A percentile compares a stretch with the other conserved stretches of the same genome.
Conservation (phyloP, 2,329 filamentous ascomycete species). For the Penicillium sp. region DNA sequence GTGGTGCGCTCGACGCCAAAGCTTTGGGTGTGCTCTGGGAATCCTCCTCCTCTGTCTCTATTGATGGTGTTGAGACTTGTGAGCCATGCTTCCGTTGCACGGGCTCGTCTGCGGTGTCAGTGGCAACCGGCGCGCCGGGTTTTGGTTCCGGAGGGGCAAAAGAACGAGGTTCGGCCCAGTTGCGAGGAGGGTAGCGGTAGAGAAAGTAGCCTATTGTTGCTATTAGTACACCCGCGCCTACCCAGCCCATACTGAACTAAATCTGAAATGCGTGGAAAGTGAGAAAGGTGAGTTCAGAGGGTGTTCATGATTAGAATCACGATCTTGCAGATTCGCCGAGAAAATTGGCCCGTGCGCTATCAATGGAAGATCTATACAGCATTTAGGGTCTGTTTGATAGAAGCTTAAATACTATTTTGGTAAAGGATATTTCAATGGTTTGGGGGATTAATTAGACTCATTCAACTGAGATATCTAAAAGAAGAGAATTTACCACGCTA, state of each 20-base stretch:
- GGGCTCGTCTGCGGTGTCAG: slow-evolving; percentile 14
- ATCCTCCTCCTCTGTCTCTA: slow-evolving; percentile 23
- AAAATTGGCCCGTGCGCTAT: slow-evolving; percentile 20
- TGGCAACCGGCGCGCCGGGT: slow-evolving; percentile 14
- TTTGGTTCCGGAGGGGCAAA: slow-evolving; percentile 19
- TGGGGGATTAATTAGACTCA: background rate
- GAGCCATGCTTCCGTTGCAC: slow-evolving; percentile 10
- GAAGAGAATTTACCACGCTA: background rate
- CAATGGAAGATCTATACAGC: slow-evolving; percentile 4
- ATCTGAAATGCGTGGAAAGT: background rate
- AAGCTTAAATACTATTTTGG: background rate
- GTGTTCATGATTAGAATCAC: slow-evolving; percentile 6
- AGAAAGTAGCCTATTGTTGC: slow-evolving; percentile 43
- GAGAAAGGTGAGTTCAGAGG: background rate
- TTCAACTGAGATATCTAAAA: background rate
- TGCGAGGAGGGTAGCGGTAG: slow-evolving; percentile 40
- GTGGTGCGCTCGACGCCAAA: slow-evolving; percentile 26
- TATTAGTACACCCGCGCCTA: slow-evolving; percentile 41
- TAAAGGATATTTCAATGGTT: background rate
- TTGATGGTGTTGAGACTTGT: slow-evolving; percentile 6
- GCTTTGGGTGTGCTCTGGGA: slow-evolving; percentile 41
- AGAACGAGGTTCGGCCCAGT: slow-evolving; percentile 27
- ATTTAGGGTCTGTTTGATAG: background rate
- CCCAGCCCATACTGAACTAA: slow-evolving; percentile 43
- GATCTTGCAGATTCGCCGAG: slow-evolving; percentile 13